phyloP scores from a whole-genome alignment of 139 green algal species.

The Haematococcus lacustris region DNA sequence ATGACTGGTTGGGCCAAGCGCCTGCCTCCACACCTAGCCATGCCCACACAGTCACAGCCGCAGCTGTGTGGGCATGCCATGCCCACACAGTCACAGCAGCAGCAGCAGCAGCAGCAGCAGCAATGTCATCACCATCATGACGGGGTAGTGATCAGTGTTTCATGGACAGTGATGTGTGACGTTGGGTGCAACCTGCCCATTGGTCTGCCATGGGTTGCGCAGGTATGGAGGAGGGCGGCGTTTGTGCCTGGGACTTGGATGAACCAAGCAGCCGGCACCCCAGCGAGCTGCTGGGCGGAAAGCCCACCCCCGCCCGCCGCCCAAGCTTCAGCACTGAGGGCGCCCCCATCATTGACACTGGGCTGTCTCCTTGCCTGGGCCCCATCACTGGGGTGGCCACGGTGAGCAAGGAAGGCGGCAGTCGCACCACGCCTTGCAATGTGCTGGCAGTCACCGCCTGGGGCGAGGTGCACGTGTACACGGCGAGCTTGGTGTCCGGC shows the following conservation, averaged over 20 bases:
- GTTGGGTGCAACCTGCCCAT: too few species aligned
- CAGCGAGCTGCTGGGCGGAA: background rate
- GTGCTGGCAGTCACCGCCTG: constrained; percentile 27
- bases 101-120: too few species aligned
- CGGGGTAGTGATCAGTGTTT: too few species aligned
- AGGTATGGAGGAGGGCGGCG: constrained; percentile 47
- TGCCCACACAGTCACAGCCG: too few species aligned
- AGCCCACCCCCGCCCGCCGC: background rate
- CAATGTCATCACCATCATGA: too few species aligned
- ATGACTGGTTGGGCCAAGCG: too few species aligned
- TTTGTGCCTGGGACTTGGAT: constrained; percentile 48
- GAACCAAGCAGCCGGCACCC: constrained; percentile 29
- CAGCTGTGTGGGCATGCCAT: too few species aligned
- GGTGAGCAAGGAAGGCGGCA: constrained; percentile 7
- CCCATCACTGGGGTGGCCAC: background rate
- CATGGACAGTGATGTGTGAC: too few species aligned
- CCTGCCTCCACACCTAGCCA: too few species aligned
- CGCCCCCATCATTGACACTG: background rate
- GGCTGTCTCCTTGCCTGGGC: background rate
- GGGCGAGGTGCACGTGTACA: constrained; percentile 32
- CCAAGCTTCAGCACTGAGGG: constrained; percentile 33
- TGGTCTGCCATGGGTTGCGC: too few species aligned
- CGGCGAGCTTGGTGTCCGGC: constrained; percentile 17
- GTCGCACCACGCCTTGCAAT: constrained; percentile 14
- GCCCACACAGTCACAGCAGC: too few species aligned